Evolutionary conservation across 768 basidiomycete species (phyloP), one percentile per base, ranked within the genome.

Genomic region (Kwoniella heveanensis): DNA sequence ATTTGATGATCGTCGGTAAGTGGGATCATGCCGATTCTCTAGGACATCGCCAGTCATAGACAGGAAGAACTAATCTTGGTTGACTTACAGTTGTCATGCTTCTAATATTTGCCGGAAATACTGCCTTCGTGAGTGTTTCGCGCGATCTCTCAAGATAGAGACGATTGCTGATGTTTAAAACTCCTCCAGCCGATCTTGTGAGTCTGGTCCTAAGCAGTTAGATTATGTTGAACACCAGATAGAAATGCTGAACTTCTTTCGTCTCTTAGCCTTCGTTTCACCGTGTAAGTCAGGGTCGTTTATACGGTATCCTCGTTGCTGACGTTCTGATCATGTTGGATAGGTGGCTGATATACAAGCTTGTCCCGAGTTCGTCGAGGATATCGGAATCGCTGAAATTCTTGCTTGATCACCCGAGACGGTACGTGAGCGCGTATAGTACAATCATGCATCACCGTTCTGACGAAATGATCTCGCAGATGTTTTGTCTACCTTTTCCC

Each of bases 401-500:
- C 77, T 85, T 99, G 8, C 85, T 99, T 9, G 92, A 97, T 72
- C 95, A 97, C 76, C 95, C 95, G 13, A 86, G 95, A 12, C 86
- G 84, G 56, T 80, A 71, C 13, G 32, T 13, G 32, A 13, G 5
- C 32, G 5, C 32, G 7, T 32, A 13, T 32, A 32, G 5, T n/a
- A n/a, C 32, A 32, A 32, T 5, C 13, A 13, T 32, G 13, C 13
- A 32, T 32, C 32, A 13, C 5, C 13, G 32, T 32, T 32, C 32
- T 32, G 7, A 32, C 32, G 32, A n/a, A n/a, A n/a, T n/a, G n/a
- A n/a, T n/a, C n/a, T n/a, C n/a, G n/a, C n/a, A 77, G 91, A 66
- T 95, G 92, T 79, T 94, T 90, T 73, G 86, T 92, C 12, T 90
- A 92, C 77, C 84, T 95, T 9, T 95, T 95, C 70, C 92, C 92